Percentiles rank a stretch among this genome's conserved stretches.
Conservation (phyloP, 2,329 filamentous ascomycete genomes). For the Pseudopyrenochaeta lycopersici region DNA sequence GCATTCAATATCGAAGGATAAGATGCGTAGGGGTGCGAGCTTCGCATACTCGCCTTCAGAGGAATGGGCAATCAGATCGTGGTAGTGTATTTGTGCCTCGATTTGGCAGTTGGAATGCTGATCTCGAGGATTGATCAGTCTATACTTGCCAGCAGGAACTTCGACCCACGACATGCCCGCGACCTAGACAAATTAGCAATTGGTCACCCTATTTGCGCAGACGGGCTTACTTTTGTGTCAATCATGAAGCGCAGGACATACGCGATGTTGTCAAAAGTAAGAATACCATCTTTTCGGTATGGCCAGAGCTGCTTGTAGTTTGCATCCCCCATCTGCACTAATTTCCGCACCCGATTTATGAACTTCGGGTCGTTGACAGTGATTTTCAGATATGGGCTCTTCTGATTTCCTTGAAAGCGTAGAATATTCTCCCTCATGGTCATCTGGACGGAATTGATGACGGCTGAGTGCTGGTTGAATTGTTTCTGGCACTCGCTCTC, state of each 20-base stretch:
- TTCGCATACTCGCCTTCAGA: slow-evolving; percentile 96
- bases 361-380: slow-evolving; percentile 89
- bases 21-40: slow-evolving; percentile 90
- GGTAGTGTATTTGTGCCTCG: slow-evolving; percentile 85
- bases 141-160: slow-evolving; percentile 77
- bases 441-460: slow-evolving; percentile 83
- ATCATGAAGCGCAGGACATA: slow-evolving; percentile 98
- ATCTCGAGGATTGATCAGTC: slow-evolving; percentile 70
- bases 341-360: slow-evolving; percentile 77
- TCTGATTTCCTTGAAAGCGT: slow-evolving; percentile 91
- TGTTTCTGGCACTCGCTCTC: slow-evolving; percentile 74
- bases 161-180: slow-evolving; percentile 98
- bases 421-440: slow-evolving; percentile 90
- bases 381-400: slow-evolving; percentile 92
- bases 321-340: slow-evolving; percentile 77
- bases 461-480: slow-evolving; percentile 67
- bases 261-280: slow-evolving; percentile 96
- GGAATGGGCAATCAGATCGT: slow-evolving; percentile 84
- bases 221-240: slow-evolving; percentile 75
- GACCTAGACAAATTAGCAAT: slow-evolving; percentile 62
- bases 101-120: slow-evolving; percentile 95
- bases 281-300: slow-evolving; percentile 69
- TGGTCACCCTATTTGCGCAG: neutral
- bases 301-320: slow-evolving; percentile 94
- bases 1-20: slow-evolving; percentile 99